These are phyloP conservation scores for Kurtzmaniella cleridarum DNA, from an alignment of 805 yeast species.

Conservation along the genomic window DNA sequence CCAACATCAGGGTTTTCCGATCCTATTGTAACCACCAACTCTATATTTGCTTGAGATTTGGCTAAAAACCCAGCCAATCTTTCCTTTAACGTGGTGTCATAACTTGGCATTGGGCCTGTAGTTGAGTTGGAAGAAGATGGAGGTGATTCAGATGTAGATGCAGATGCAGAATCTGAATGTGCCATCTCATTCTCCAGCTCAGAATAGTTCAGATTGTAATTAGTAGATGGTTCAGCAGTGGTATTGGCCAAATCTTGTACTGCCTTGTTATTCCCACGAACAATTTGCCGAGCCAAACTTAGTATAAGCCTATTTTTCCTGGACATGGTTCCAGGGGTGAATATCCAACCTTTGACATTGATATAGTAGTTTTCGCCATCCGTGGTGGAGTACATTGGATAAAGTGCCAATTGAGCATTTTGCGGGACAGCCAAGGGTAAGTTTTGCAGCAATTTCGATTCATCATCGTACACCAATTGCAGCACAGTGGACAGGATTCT, in stretches of 20 bases:
- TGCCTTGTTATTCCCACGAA: conserved; percentile 25
- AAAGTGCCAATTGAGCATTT: conserved; percentile 57
- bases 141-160: conserved; percentile 1
- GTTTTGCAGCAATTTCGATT: neutral
- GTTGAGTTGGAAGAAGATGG: conserved; percentile 6
- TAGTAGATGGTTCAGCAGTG: neutral
- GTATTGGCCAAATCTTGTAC: neutral
- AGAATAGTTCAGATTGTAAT: conserved; percentile 15
- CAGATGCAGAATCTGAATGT: conserved; percentile 15
- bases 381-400: conserved; percentile 49
- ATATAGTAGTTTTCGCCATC: conserved; percentile 31
- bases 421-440: conserved; percentile 29
- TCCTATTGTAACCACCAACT: conserved; percentile 51
- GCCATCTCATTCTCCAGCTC: conserved; percentile 22
- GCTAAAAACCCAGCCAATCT: conserved; percentile 70
- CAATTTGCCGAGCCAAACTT: conserved; percentile 63
- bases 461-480: conserved; percentile 34
- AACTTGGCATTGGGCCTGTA: conserved; percentile 5
- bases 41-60: conserved; percentile 54
- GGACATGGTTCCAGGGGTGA: conserved; percentile 63
- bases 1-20: conserved; percentile 31
- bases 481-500: conserved; percentile 40
- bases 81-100: conserved; percentile 50
- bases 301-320: conserved; percentile 67
- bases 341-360: conserved; percentile 68